Evolutionary conservation across 768 basidiomycete species (phyloP), one percentile per base, ranked within the genome.

Genomic region (Lactarius hengduanensis): DNA sequence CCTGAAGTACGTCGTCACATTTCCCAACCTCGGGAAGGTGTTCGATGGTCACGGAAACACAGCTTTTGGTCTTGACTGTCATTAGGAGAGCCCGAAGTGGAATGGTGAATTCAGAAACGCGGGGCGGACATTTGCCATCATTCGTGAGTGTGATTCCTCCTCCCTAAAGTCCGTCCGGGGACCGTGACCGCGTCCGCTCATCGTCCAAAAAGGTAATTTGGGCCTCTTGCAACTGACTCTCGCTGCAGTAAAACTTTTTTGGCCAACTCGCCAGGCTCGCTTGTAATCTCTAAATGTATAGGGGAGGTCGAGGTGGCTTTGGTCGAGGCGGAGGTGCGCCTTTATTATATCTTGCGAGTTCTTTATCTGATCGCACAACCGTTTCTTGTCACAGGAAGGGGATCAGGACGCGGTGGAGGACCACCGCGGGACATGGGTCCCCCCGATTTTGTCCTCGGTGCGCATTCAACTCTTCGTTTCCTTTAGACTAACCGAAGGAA

Each of bases 401-500:
- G 89, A 32, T 83, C 82, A 9, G 84, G 85, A n/a, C 80, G 90
- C 11, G 88, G 90, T 47, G 88, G 89, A 55, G 89, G 45, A 13
- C 69, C 69, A 69, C 88, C 87, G 67, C 82, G 89, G 54, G 90
- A 93, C 72, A 65, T 78, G 20, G 92, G 92, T 11, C 92, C 92
- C 73, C 92, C 92, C 57, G 90, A 91, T 55, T 83, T 82, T 59
- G 90, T 94, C 22, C 75, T 92, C 50, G 92, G 92, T 89, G 70
- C 59, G 81, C 75, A 41, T n/a, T 55, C 38, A 61, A n/a, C 50
- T 41, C 20, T 16, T 9, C 11, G n/a, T 45, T 22, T 61, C 64
- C 36, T 47, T 45, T 13, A 50, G 6, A 61, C 60, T 36, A 57
- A 70, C 62, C 18, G 54, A 57, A 74, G 66, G 57, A 47, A 45